phyloP scores from a whole-genome alignment of 495 filamentous ascomycete species.

The Bacidia rubella region DNA sequence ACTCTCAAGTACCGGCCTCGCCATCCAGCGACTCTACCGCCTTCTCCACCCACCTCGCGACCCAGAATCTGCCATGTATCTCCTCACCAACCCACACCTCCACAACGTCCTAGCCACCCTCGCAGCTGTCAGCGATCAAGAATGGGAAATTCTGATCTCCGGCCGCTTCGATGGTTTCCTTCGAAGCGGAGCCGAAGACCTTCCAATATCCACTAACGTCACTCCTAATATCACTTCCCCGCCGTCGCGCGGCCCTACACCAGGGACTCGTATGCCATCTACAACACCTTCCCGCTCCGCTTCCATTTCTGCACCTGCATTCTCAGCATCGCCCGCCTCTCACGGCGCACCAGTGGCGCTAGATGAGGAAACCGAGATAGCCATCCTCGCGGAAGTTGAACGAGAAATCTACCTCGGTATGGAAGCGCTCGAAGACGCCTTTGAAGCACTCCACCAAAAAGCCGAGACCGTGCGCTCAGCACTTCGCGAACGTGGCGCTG shows the following conservation, averaged over 20 bases:
- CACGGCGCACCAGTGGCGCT: constrained; percentile 59
- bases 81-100: constrained; percentile 66
- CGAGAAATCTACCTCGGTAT: constrained; percentile 86
- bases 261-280: constrained; percentile 24
- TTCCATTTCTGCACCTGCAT: constrained; percentile 25
- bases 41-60: constrained; percentile 58
- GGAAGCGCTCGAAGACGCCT: constrained; percentile 89
- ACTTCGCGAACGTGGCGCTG: constrained; percentile 66
- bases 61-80: constrained; percentile 73
- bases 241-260: constrained; percentile 39
- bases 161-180: constrained; percentile 96
- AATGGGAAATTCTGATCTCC: constrained; percentile 94
- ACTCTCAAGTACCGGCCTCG: constrained; percentile 54
- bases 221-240: constrained; percentile 24
- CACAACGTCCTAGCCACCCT: constrained; percentile 83
- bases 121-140: constrained; percentile 66
- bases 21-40: constrained; percentile 76
- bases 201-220: constrained; percentile 20
- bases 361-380: constrained; percentile 91
- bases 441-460: constrained; percentile 77
- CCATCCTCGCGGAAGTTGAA: constrained; percentile 77
- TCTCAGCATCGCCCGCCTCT: constrained; percentile 24
- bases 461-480: constrained; percentile 70
- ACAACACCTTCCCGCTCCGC: constrained; percentile 30
- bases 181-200: constrained; percentile 75